Percentiles rank a stretch among this genome's conserved stretches.
Evolutionary conservation across 805 yeast species (phyloP).

Genomic region (Saturnispora dispora): DNA sequence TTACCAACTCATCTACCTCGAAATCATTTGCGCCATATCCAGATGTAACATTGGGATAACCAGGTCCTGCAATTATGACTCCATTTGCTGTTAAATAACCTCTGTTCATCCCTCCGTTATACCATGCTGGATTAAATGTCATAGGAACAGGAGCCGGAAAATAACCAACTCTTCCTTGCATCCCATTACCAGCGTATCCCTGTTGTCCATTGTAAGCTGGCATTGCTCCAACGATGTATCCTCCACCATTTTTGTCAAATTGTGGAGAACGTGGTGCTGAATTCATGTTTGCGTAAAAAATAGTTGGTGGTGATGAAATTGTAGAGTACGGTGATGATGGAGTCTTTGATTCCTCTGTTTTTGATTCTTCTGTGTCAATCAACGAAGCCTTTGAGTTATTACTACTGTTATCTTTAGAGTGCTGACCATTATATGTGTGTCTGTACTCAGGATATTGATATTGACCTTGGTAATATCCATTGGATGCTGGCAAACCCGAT

Average conservation of each 20-base stretch:
- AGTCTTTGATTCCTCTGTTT: not conserved
- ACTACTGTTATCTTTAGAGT: not conserved
- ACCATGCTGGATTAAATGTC: not conserved
- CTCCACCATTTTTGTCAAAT: not conserved
- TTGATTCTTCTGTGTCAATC: not conserved
- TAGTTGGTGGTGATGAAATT: not conserved
- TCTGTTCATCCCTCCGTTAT: not conserved
- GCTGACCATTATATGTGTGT: not conserved
- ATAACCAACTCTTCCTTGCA: not conserved
- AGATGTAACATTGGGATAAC: not conserved
- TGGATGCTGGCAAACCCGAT: not conserved
- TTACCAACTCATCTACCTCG: slow-evolving; percentile 10
- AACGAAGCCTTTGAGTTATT: not conserved
- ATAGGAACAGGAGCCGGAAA: not conserved
- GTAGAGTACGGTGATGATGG: not conserved
- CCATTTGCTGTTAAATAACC: not conserved
- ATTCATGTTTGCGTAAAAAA: not conserved
- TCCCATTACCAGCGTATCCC: not conserved
- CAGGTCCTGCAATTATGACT: not conserved
- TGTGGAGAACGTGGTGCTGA: not conserved
- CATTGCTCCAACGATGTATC: not conserved
- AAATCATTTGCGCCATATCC: slow-evolving; percentile 9
- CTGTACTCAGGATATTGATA: not conserved
- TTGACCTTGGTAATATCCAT: not conserved
- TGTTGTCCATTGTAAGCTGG: not conserved